Evolutionary conservation across 2,329 filamentous ascomycete species (phyloP), one percentile per base, ranked within the genome.

Genomic region (Neoarthrinium moseri): DNA sequence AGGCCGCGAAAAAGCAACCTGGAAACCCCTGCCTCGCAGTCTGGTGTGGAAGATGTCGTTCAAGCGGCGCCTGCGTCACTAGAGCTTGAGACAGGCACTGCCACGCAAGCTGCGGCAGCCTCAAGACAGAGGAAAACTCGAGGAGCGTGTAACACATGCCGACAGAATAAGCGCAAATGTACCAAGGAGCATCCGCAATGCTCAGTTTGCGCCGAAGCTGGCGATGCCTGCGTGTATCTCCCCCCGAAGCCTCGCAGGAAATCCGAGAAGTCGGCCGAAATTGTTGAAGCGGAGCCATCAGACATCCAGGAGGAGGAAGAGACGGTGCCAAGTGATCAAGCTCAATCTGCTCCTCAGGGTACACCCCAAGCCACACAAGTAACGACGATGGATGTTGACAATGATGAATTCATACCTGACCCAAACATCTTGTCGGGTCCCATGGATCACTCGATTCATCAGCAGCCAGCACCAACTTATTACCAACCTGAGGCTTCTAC

Each of bases 161-260:
- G 52, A 33, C 43, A 53, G 13, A 58, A 53, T 29, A 62, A 60
- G 18, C 46, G 45, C 2, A 59, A 62, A 55, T 68, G 65, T 46
- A 61, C 62, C 18, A 67, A 66, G 47, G 56, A 61, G 32, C 62
- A 67, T 40, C 65, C 65, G 5, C 54, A 51, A 26, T 68, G 65
- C 45, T 54, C 55, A 12, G 46, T 60, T 17, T 68, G 65, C 35
- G 22, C 48, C 30, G 45, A 54, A 13, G 50, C 51, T 5, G 54
- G 50, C 4, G 48, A 60, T 17, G 46, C 57, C 20, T 65, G 62
- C 37, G 34, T 60, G 23, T 65, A 65, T 39, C 42, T 56, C n/a
- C 54, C 58, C 1, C 56, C 59, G 2, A 62, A 55, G 17, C 53
- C 60, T 29, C 56, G 60, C 10, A 58, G 54, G 37, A 64, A 55